Evolutionary conservation across 1,284 basidiomycete genomes (phyloP), one percentile per base, ranked within the genome.

Genomic region (Leucoagaricus sp.): DNA sequence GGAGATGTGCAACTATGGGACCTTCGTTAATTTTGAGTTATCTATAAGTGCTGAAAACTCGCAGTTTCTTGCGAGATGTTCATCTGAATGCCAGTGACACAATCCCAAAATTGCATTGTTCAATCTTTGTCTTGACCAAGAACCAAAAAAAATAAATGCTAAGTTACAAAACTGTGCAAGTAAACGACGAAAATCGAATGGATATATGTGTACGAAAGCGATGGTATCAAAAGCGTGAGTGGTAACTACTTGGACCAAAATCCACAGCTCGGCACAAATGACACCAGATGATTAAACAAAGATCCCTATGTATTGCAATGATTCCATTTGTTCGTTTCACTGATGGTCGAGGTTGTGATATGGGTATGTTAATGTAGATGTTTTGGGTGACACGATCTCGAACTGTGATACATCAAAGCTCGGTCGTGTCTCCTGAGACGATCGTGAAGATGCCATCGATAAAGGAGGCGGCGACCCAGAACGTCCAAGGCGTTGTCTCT

Each of bases 331-430:
- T 19, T 33, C 42, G 17, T 33, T 46, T 59, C 45, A 64, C 42
- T 69, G 63, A 28, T 71, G 66, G 61, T 75, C 70, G 36, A 74
- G 58, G 33, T 61, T 64, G 63, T 74, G 70, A 58, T 75, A 77
- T 52, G 76, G 75, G 64, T 75, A 75, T 49, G 66, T 65, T 52
- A 76, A 61, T 38, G 69, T 63, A 58, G 65, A 66, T 48, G 64
- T 66, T 65, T 72, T 76, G 8, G 79, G 77, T 15, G 78, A 78
- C 19, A 80, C 75, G 33, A 80, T 78, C 67, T 80, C 79, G 60
- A 80, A 80, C 59, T 78, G 77, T 8, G 78, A 79, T 8, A 68
- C 69, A 60, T 81, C 79, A 51, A 80, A 72, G 55, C 74, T 78
- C 26, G 75, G 72, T 15, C 71, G 65, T 34, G 72, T 73, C 29